These are phyloP conservation scores for Hemileia vastatrix DNA, from an alignment of 1,284 basidiomycete genomes.

Conservation along the genomic window DNA sequence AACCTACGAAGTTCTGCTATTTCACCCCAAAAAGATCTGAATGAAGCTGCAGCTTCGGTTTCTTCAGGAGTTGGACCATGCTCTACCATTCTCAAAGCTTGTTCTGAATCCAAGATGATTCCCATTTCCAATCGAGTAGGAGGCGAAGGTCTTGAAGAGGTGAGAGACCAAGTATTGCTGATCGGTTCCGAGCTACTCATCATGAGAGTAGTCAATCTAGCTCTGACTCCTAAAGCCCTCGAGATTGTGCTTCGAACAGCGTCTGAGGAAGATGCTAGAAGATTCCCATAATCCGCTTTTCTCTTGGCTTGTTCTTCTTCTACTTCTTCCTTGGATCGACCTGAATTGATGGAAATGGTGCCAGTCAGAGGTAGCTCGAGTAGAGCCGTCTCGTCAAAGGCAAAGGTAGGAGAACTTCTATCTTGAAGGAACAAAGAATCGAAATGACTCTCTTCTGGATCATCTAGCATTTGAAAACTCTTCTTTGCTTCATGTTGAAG, in stretches of 20 bases:
- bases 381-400: conserved; percentile 44
- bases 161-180: no score
- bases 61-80: conserved; percentile 67
- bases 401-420: conserved; percentile 34
- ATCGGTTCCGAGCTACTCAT: conserved; percentile 24
- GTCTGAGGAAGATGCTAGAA: conserved; percentile 28
- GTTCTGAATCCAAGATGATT: conserved; percentile 58
- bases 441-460: conserved; percentile 57
- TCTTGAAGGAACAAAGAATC: conserved; percentile 58
- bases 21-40: conserved; percentile 79
- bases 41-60: conserved; percentile 52
- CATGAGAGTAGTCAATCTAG: conserved; percentile 29
- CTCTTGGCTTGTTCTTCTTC: conserved; percentile 10
- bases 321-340: background rate
- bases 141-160: conserved; percentile 23
- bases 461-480: conserved; percentile 57
- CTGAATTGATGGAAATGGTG: background rate
- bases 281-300: conserved; percentile 31
- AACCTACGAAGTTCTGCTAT: conserved; percentile 90
- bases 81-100: conserved; percentile 76
- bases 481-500: conserved; percentile 63
- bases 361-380: conserved; percentile 1
- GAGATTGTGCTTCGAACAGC: conserved; percentile 33
- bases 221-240: conserved; percentile 25
- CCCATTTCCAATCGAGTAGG: conserved; percentile 51